Evolutionary conservation across 352 stramenopile species (phyloP).

Genomic region (Pythium graminicola): DNA sequence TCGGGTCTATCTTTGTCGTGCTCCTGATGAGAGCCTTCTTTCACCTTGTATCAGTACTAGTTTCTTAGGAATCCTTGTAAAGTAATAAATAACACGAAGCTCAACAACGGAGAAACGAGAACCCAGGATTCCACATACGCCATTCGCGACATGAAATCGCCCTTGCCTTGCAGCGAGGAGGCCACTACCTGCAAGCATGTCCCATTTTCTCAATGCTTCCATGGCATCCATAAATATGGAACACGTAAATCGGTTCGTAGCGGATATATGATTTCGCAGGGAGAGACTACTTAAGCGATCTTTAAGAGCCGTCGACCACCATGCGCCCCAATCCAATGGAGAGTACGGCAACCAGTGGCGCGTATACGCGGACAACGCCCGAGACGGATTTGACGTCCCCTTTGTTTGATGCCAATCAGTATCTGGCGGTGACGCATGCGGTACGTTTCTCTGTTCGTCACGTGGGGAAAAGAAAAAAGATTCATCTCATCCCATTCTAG

Average conservation of each 20-base stretch:
- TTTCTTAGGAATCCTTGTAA: constrained; percentile 9
- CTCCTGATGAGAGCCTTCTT: neutral
- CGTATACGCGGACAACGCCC: constrained; percentile 10
- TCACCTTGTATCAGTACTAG: constrained; percentile 13
- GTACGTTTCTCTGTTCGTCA: constrained; percentile 21
- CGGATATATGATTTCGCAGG: neutral
- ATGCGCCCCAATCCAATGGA: constrained; percentile 22
- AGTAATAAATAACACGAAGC: constrained; percentile 17
- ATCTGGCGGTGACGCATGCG: constrained; percentile 56
- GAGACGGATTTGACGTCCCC: constrained; percentile 58
- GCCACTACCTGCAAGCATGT: too few species aligned
- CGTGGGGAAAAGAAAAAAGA: neutral
- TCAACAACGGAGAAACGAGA: too few species aligned
- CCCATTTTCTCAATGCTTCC: neutral
- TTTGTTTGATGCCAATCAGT: constrained; percentile 50
- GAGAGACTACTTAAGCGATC: constrained; percentile 7
- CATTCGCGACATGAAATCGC: constrained; percentile 4
- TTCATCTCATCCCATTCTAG: constrained; percentile 21
- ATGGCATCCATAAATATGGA: neutral
- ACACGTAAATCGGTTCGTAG: neutral
- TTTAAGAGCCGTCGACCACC: constrained; percentile 13
- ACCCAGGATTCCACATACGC: neutral
- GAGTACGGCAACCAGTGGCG: neutral
- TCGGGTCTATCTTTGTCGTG: neutral
- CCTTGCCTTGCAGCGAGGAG: neutral